A percentile compares a stretch with the other conserved stretches of the same genome.
These are phyloP conservation scores for Ophiocordyceps camponoti-saundersi DNA, from an alignment of 2,329 filamentous ascomycete genomes.

Conservation along the genomic window DNA sequence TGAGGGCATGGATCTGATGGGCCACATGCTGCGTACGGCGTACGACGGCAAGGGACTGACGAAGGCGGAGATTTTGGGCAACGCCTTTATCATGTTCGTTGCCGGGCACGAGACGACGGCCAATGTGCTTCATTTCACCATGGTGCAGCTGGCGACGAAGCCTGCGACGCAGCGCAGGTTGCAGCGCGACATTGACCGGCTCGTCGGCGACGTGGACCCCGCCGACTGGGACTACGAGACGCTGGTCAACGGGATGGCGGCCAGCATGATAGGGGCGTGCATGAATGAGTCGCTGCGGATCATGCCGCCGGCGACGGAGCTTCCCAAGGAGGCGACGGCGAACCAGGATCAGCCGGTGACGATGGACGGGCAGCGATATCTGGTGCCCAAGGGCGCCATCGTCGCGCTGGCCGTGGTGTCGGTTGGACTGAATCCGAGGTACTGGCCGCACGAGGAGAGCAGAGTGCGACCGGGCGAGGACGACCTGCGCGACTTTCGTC, in stretches of 20 bases:
- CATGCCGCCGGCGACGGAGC: constrained; percentile 51
- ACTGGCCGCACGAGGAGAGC: constrained; percentile 44
- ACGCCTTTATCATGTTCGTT: constrained; percentile 50
- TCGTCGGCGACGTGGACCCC: constrained; percentile 41
- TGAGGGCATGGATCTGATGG: constrained; percentile 35
- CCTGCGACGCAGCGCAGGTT: constrained; percentile 45
- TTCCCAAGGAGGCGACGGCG: constrained; percentile 47
- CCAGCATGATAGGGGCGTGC: constrained; percentile 53
- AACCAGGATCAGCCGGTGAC: constrained; percentile 36
- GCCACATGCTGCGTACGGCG: constrained; percentile 17
- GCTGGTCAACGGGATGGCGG: constrained; percentile 47
- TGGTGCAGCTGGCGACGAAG: constrained; percentile 51
- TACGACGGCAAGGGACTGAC: constrained; percentile 24
- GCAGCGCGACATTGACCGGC: constrained; percentile 51
- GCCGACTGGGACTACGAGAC: constrained; percentile 55
- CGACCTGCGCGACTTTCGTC: constrained; percentile 52
- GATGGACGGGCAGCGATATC: constrained; percentile 38
- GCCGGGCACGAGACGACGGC: constrained; percentile 73
- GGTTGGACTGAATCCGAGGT: constrained; percentile 50
- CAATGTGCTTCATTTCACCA: constrained; percentile 54
- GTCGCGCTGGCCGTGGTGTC: constrained; percentile 39
- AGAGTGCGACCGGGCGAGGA: constrained; percentile 22
- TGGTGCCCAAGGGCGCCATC: constrained; percentile 36
- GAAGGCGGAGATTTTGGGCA: constrained; percentile 53
- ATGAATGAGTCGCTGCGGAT: constrained; percentile 65